Base-by-base conservation (phyloP, 2,329 filamentous ascomycete genomes). In the Ceratocystis alfenasii region DNA sequence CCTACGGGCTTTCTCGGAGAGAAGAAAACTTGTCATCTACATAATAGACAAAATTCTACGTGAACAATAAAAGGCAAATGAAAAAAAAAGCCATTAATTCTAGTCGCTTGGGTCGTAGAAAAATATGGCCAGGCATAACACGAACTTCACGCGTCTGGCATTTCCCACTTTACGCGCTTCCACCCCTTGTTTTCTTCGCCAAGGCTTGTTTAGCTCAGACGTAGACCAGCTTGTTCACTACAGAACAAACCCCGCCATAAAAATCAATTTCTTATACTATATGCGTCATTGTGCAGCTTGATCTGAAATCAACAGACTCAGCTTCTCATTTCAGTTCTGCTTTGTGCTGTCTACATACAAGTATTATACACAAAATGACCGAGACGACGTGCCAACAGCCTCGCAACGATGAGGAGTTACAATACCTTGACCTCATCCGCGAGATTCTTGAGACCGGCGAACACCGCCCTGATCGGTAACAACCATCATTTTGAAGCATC, bases 381-480 rank as follows among this genome's bases (percentile, higher is more conserved):
- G 53, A 53, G 45, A 69, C 69, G 7, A 55, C 68, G 41, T 63
- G 67, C 8, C 53, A 67, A 36, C 62, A 69, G 28, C 71, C 71
- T 44, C 64, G 64, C 64, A 67, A 67, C 41, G 90, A 96, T 72
- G 92, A 97, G 78, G 94, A 99, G 77, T 80, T 91, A 73, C 94
- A 97, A 76, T 99, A 99, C 74, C 86, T 99, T 68, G 83, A 93
- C 71, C 82, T 99, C 30, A 90, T 97, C 69, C 87, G 86, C 70
- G 84, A 90, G 70, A 96, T 97, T 72, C 81, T 99, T 17, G 79
- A 85, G 17, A 78, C 83, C 30, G 94, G 94, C 72, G 94, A 99
- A 75, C 87, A 91, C 73, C 87, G 94, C 20, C 91, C 90, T 41
- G 94, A 99, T 75, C 83, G 90, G 87, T 89, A 79, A 41, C 4